Evolutionary conservation across 2,329 filamentous ascomycete species (phyloP), one percentile per base, ranked within the genome.

Genomic region (Colletotrichum sidae): DNA sequence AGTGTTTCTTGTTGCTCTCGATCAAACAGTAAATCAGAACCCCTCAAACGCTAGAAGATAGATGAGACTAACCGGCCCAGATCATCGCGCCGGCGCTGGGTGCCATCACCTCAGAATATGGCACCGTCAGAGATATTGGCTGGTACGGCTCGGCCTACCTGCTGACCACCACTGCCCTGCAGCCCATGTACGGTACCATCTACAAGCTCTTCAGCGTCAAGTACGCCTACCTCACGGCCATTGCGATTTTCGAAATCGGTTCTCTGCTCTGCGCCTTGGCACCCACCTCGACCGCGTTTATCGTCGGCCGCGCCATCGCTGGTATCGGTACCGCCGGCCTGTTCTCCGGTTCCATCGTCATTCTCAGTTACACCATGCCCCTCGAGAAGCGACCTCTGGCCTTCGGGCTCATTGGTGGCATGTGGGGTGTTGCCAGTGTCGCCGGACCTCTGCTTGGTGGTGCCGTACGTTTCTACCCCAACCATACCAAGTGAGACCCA

Each of bases 371-470:
- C 45, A 78, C 80, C 6, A 77, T 88, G 52, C 86, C 86, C 5
- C 78, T 88, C 8, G 74, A 81, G 8, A 84, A 86, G 70, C 78
- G 86, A 38, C 86, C 82, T 8, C 74, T 85, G 37, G 85, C 83
- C 33, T 86, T 86, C 58, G 86, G 85, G 34, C 72, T 87, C 45
- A 79, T 88, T 45, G 83, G 83, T 10, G 83, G 79, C 54, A 85
- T 87, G 77, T 88, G 83, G 74, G 86, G 86, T 13, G 80, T 89
- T 54, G 84, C 84, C 46, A 79, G 76, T 35, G 82, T 86, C 7
- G 80, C 80, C 3, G 84, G 83, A 0, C 84, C 84, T 8, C 71
- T 86, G 12, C 74, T 85, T 6, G 84, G 84, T 6, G 84, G 84
- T 17, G 83, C 73, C 7, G 25, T 25, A 25, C 25, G 25, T 25